Base-by-base conservation (phyloP, 2,329 filamentous ascomycete genomes). In the Nemania sp. region DNA sequence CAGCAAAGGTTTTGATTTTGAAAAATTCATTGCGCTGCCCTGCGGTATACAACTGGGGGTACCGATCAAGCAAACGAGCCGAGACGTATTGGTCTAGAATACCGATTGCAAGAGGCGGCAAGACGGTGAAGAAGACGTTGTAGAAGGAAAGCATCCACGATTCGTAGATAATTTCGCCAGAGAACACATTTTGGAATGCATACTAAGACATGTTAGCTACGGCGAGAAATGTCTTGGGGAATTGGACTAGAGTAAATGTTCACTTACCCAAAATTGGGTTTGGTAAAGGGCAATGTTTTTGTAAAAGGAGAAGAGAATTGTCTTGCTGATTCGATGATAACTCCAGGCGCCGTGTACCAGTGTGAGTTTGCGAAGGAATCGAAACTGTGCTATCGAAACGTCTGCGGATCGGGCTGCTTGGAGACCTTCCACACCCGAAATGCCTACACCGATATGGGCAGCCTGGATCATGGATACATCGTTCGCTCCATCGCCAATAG, bases 401-500 rank as follows among this genome's bases (percentile, higher is more conserved):
- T 99, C 96, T 66, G 96, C 96, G 76, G 94, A 97, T 76, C 96
- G 90, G 55, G 96, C 96, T 54, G 96, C 96, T 82, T 99, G 96
- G 0, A 99, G 89, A 86, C 96, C 96, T 86, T 99, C 96, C 72
- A 97, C 88, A 81, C 96, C 96, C 77, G 94, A 97, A 80, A 99
- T 99, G 81, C 96, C 96, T 52, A 99, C 93, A 72, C 96, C 96
- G 72, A 99, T 97, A 79, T 99, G 96, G 13, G 96, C 96, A 11
- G 96, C 96, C 83, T 99, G 96, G 63, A 99, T 99, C 96, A 99
- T 99, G 20, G 95, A 98, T n/a, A 99, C 96, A 77, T 99, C 96
- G 81, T 99, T 99, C 54, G 96, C 96, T 72, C 96, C 96, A 76
- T 99, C 96, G 73, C 96, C 96, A 79, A 99, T 98, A 59, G 96